These are phyloP conservation scores for Suhomyces emberorum DNA, from an alignment of 805 yeast species.

Conservation along the genomic window DNA sequence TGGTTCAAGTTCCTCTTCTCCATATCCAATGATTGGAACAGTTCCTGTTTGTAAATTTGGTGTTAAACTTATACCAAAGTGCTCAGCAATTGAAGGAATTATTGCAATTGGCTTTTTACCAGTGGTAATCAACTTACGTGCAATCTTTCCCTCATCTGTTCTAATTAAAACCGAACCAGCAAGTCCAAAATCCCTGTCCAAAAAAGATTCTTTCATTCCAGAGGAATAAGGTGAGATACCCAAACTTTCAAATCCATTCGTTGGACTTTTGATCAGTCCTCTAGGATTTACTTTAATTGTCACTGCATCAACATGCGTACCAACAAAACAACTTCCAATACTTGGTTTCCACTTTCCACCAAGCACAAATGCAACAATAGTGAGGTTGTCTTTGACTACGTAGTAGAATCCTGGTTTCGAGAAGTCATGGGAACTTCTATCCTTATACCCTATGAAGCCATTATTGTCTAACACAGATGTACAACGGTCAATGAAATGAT, in stretches of 20 bases:
- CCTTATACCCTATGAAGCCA: conserved; percentile 29
- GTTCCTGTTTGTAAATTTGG: conserved; percentile 37
- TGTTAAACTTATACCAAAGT: conserved; percentile 28
- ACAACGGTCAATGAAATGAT: conserved; percentile 31
- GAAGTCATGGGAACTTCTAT: conserved; percentile 14
- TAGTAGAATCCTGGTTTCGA: conserved; percentile 21
- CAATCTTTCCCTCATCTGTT: conserved; percentile 19
- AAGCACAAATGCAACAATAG: conserved; percentile 35
- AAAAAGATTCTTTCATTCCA: conserved; percentile 31
- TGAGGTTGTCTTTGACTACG: conserved; percentile 29
- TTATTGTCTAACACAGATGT: conserved; percentile 17
- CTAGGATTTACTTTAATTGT: conserved; percentile 33
- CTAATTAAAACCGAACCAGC: conserved; percentile 35
- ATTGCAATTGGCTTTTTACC: conserved; percentile 35
- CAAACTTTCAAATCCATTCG: conserved; percentile 33
- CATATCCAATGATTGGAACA: conserved; percentile 37
- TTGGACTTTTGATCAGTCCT: conserved; percentile 9
- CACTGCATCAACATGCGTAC: conserved; percentile 38
- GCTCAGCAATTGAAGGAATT: conserved; percentile 41
- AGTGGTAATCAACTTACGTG: conserved; percentile 28
- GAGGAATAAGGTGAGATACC: conserved; percentile 44
- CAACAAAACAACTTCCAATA: conserved; percentile 26
- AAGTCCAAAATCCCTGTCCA: conserved; percentile 41
- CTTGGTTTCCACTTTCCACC: conserved; percentile 37
- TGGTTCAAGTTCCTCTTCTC: conserved; percentile 12